Base-by-base conservation (phyloP, 2,329 filamentous ascomycete species). In the Xylariaceae sp. region DNA sequence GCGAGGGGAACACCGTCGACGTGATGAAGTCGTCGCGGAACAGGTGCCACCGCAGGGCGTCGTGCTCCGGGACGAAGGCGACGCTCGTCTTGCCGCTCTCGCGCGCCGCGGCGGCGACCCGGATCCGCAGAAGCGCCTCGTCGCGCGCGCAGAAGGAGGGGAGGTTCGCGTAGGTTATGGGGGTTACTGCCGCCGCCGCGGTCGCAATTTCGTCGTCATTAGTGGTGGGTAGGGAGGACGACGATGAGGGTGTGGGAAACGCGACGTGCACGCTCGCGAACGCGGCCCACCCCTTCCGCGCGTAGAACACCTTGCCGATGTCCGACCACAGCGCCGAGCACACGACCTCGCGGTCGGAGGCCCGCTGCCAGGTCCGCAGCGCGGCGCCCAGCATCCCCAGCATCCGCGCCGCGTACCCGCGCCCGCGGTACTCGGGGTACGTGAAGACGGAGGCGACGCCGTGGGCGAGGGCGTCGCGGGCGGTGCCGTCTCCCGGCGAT, bases 281-380 rank as follows among this genome's bases (percentile, higher is more conserved):
- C 0, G 86, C 81, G 47, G 85, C 80, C 93, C 93, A 97, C 44
- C 91, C 91, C 61, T 85, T 80, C 29, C 79, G 80, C 2, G 88
- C 83, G 74, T 97, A 97, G 74, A 92, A 97, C 40, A 78, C 77
- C 77, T 91, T 89, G 19, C 93, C 91, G 61, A 96, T 92, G 67
- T 96, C 91, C 7, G 91, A 96, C 73, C 87, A 96, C 7, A 97
- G 79, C 7, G 96, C 83, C 0, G 90, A 93, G 72, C 93, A 95
- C 14, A 84, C 67, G 40, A 61, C 67, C 48, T 60, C 48, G 4
- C 44, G 32, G 26, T 43, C 20, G 60, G 69, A 61, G n/a, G 14
- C n/a, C 3, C 76, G 75, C 74, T 74, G 75, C 74, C 74, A 77
- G 2, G 56, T 65, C 52, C 64, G 58, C 20, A 85, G 70, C 37